Evolutionary conservation across 2,329 filamentous ascomycete genomes (phyloP).

Genomic region (Apiospora pterosperma): DNA sequence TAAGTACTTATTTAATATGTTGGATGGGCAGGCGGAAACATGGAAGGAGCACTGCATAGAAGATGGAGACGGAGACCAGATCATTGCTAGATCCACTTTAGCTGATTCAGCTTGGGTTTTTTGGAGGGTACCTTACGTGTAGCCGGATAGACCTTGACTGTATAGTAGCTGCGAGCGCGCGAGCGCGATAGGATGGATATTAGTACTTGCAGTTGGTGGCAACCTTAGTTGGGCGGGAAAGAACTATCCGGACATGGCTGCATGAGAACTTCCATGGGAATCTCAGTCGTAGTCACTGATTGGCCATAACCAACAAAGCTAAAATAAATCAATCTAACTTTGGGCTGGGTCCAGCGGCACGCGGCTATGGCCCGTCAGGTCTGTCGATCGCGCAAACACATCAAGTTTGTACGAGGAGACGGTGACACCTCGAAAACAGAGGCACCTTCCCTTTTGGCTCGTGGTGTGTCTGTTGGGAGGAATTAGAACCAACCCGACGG

Average conservation of each 20-base stretch:
- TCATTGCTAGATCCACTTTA: neutral
- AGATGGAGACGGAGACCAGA: neutral
- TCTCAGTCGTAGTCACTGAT: neutral
- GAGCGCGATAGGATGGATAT: neutral
- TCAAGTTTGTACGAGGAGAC: neutral
- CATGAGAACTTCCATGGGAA: neutral
- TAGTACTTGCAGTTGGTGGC: neutral
- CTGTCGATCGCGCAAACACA: neutral
- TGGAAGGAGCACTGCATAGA: neutral
- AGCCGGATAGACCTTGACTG: too few species aligned
- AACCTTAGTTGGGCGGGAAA: neutral
- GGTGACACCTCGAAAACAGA: neutral
- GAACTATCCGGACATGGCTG: neutral
- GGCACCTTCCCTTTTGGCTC: neutral
- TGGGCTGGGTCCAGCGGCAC: neutral
- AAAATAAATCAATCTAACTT: too few species aligned
- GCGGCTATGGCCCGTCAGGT: too few species aligned
- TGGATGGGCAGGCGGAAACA: neutral
- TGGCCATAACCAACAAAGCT: neutral
- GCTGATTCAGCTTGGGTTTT: neutral
- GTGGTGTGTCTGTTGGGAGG: neutral
- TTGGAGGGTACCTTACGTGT: neutral
- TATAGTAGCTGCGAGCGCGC: neutral
- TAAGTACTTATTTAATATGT: too few species aligned
- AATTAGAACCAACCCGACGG: neutral